Base-by-base conservation (phyloP, 2,329 filamentous ascomycete genomes). In the Emericellopsis cladophorae region DNA sequence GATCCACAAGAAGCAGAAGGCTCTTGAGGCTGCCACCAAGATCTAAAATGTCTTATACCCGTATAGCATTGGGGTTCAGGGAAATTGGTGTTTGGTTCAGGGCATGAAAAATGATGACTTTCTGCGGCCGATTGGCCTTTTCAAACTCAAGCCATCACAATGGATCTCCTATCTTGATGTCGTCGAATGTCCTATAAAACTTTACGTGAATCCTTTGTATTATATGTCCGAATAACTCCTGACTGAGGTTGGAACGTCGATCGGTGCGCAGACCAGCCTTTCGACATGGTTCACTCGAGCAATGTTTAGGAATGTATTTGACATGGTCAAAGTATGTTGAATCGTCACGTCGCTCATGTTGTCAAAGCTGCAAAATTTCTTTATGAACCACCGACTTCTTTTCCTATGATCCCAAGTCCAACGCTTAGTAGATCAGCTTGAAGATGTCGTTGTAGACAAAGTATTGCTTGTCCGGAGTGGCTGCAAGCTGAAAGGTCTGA, bases 401-500 rank as follows among this genome's bases (percentile, higher is more conserved):
- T 16, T 12, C 22, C 39, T 24, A 16, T 11, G 34, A 12, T 11
- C 12, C 26, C 15, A 6, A 33, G 31, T n/a, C 18, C 21, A 23
- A 22, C 18, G 39, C 42, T 48, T 67, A 76, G 64, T 84, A 90
- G 51, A 95, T 76, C 46, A 96, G 76, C 66, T 85, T 85, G 79
- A 96, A 96, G 60, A 96, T 67, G 62, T 96, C 90, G 72, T 96
- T 95, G 69, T 81, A 81, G 59, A 96, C 84, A 61, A 77, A 95
- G 70, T 83, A 95, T 65, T 72, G 79, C 23, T 29, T 44, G 39
- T 54, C 50, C 23, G 64, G 64, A 42, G 87, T 82, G 45, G 78
- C 80, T 49, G 78, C 64, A 47, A 96, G 81, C 64, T 93, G 84
- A 76, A 96, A 96, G 42, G 76, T 67, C 68, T 96, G 89, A 42